A percentile compares a stretch with the other conserved stretches of the same genome.
Evolutionary conservation across 148 eudicot genomes (phyloP).

Genomic region (Fagopyrum esculentum): DNA sequence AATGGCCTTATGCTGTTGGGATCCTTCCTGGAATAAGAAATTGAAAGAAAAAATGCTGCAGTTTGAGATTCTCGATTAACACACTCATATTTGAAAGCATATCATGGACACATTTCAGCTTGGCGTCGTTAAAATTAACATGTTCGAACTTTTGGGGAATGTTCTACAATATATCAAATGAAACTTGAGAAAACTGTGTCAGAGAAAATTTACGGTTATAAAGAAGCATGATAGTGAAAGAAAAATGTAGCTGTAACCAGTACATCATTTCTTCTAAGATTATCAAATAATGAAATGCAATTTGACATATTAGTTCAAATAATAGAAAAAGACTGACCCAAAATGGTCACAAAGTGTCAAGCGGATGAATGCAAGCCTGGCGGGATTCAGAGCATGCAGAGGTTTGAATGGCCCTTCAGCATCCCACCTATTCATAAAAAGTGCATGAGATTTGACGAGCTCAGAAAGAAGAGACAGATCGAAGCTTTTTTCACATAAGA

Average conservation of each 20-base stretch:
- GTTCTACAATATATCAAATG: background rate
- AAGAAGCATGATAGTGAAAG: background rate
- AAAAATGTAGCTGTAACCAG: background rate
- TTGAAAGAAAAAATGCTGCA: background rate
- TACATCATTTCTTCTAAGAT: background rate
- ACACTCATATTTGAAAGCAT: background rate
- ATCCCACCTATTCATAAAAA: constrained; percentile 66
- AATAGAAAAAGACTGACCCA: constrained; percentile 30
- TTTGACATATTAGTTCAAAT: background rate
- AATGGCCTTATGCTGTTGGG: constrained; percentile 69
- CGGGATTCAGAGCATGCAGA: constrained; percentile 86
- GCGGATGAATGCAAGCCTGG: constrained; percentile 77
- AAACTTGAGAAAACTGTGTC: background rate
- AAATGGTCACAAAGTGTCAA: constrained; percentile 85
- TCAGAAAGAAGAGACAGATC: background rate
- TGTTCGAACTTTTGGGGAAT: no score
- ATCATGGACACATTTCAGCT: background rate
- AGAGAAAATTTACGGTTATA: background rate
- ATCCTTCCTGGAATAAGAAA: constrained; percentile 63
- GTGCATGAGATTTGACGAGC: background rate
- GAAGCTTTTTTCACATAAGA: background rate
- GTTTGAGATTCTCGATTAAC: background rate
- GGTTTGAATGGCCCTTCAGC: constrained; percentile 92
- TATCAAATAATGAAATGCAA: background rate
- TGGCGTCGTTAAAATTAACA: background rate